These are phyloP conservation scores for Jamesozyma hellenica DNA, from an alignment of 805 yeast species.

Conservation along the genomic window DNA sequence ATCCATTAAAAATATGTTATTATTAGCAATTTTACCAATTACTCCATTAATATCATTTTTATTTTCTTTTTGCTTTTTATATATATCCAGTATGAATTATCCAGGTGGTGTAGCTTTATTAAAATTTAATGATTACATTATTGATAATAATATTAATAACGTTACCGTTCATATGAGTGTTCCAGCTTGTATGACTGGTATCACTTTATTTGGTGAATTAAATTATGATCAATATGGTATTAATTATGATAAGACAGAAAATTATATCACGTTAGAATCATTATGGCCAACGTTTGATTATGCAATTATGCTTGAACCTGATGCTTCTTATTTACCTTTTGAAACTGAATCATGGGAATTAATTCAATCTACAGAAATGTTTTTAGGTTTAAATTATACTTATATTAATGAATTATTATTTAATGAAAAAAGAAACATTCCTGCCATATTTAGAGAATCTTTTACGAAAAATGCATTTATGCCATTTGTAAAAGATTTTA, in stretches of 20 bases:
- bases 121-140: constrained; percentile 38
- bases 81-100: constrained; percentile 64
- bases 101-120: constrained; percentile 79
- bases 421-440: constrained; percentile 13
- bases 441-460: constrained; percentile 4
- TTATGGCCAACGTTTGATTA: constrained; percentile 44
- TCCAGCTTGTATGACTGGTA: constrained; percentile 81
- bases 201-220: constrained; percentile 61
- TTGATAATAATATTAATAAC: constrained; percentile 19
- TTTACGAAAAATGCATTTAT: constrained; percentile 6
- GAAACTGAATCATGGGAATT: constrained; percentile 34
- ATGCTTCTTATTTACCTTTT: constrained; percentile 9
- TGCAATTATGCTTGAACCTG: constrained; percentile 33
- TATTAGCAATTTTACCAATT: constrained; percentile 26
- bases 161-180: constrained; percentile 62
- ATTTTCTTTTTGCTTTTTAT: constrained; percentile 43
- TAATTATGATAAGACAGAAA: constrained; percentile 71
- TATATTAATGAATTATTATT: constrained; percentile 12
- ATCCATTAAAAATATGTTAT: constrained; percentile 15
- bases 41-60: constrained; percentile 30
- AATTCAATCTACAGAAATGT: constrained; percentile 33
- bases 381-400: constrained; percentile 31
- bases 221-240: constrained; percentile 28
- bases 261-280: constrained; percentile 27
- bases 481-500: constrained; percentile 9